Evolutionary conservation across 2,329 filamentous ascomycete genomes (phyloP).

Genomic region (Hypoxylon sp.): DNA sequence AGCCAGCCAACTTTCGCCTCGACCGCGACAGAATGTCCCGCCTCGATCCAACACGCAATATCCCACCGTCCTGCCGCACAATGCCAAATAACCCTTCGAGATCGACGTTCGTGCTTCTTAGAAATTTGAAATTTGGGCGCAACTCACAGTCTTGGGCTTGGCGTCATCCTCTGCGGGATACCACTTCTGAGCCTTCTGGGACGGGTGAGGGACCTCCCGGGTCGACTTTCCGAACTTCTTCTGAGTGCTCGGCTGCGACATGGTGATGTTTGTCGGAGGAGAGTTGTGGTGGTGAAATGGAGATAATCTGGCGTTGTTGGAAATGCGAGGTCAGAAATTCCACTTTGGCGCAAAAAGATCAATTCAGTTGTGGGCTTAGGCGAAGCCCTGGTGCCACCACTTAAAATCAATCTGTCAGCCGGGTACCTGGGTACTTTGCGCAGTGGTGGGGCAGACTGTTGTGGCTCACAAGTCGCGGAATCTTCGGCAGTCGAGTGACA

Average conservation of each 20-base stretch:
- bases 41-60: background rate
- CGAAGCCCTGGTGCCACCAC: slow-evolving; percentile 46
- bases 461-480: slow-evolving; percentile 20
- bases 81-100: background rate
- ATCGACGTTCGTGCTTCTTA: slow-evolving; percentile 30
- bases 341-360: slow-evolving; percentile 45
- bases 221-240: slow-evolving; percentile 99
- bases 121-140: slow-evolving; percentile 31
- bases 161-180: slow-evolving; percentile 94
- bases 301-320: slow-evolving; percentile 40
- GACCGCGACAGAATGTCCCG: slow-evolving; percentile 3
- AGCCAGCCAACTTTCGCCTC: slow-evolving; percentile 7
- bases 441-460: slow-evolving; percentile 3
- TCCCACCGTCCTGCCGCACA: background rate
- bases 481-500: background rate
- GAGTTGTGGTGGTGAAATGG: slow-evolving; percentile 39
- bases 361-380: slow-evolving; percentile 46
- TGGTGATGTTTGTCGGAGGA: slow-evolving; percentile 64
- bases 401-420: slow-evolving; percentile 26
- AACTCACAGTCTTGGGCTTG: slow-evolving; percentile 92
- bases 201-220: slow-evolving; percentile 84
- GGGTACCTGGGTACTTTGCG: background rate
- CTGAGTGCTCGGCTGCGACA: slow-evolving; percentile 74
- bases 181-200: slow-evolving; percentile 98
- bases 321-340: slow-evolving; percentile 42